phyloP scores from a whole-genome alignment of 2,329 filamentous ascomycete genomes.

The Talaromyces verruculosus region DNA sequence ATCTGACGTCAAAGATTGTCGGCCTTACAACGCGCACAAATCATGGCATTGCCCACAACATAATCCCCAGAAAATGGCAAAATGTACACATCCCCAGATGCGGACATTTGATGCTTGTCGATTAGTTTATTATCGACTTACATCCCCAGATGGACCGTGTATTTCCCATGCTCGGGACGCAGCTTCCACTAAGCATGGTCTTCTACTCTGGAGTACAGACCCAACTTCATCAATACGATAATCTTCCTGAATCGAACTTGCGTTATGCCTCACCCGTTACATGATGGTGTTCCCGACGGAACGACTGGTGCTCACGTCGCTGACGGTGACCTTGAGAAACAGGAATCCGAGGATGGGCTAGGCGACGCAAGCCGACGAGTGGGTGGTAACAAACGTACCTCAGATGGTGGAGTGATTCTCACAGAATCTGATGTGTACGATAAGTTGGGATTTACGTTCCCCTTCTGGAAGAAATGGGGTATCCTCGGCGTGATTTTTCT shows the following conservation, averaged over 20 bases:
- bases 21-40: slow-evolving; percentile 18
- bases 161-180: background rate
- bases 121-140: slow-evolving; percentile 16
- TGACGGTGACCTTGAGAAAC: slow-evolving; percentile 21
- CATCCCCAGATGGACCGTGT: slow-evolving; percentile 8
- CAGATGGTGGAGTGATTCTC: slow-evolving; percentile 39
- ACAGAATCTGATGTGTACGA: slow-evolving; percentile 61
- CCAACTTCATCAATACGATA: background rate
- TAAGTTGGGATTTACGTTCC: slow-evolving; percentile 62
- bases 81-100: slow-evolving; percentile 18
- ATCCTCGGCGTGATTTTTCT: slow-evolving; percentile 68
- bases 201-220: slow-evolving; percentile 10
- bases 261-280: slow-evolving; percentile 19
- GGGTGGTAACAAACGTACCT: slow-evolving; percentile 21
- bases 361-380: slow-evolving; percentile 11
- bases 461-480: slow-evolving; percentile 66
- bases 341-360: slow-evolving; percentile 11
- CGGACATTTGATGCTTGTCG: background rate
- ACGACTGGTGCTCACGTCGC: slow-evolving; percentile 17
- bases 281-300: slow-evolving; percentile 20
- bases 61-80: slow-evolving; percentile 21
- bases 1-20: slow-evolving; percentile 22
- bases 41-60: slow-evolving; percentile 19
- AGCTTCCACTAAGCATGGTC: slow-evolving; percentile 18
- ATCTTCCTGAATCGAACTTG: background rate